Evolutionary conservation across 257 asterid species (phyloP), one percentile per base, ranked within the genome.

Genomic region (Nicotiana sylvestris): DNA sequence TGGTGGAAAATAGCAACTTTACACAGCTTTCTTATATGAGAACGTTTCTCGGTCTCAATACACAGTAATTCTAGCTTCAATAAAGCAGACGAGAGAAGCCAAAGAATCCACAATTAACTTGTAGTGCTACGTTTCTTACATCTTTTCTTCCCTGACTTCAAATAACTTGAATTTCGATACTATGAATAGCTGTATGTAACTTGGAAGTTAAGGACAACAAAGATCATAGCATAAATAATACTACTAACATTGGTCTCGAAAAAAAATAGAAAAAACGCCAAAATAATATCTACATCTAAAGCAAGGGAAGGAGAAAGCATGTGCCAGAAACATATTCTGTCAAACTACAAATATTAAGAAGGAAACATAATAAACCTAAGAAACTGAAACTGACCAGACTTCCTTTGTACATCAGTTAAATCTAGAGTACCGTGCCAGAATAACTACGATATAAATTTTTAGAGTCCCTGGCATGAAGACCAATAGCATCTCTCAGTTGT

Each of bases 321-420:
- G 39, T 27, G 35, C 80, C 46, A 76, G 64, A 29, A 72, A 72
- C 37, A 46, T 21, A 2, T 6, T 46, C 25, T 49, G 61, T 72
- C 79, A 49, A 61, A 72, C 79, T 13, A 72, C 6, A 70, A 21
- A 21, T 21, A 43, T n/a, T 4, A 13, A 46, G 12, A 72, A 46
- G 8, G 21, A 12, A 70, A 46, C 33, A 72, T 6, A 1, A 46
- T 72, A 72, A 72, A 72, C 13, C 79, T 25, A 46, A 72, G 6
- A 72, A 46, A 72, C 12, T 46, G n/a, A 25, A 43, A 72, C 61
- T 46, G 37, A 46, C 61, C 51, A 72, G 21, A 72, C 61, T 46
- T 46, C 39, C 61, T 72, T 72, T 72, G 79, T 72, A 72, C 79
- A 72, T 25, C 39, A 62, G 35, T 27, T 62, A 27, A 62, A 62